A percentile compares a stretch with the other conserved stretches of the same genome.
Evolutionary conservation across 768 basidiomycete genomes (phyloP).

Genomic region (Boletus vermiculosoides): DNA sequence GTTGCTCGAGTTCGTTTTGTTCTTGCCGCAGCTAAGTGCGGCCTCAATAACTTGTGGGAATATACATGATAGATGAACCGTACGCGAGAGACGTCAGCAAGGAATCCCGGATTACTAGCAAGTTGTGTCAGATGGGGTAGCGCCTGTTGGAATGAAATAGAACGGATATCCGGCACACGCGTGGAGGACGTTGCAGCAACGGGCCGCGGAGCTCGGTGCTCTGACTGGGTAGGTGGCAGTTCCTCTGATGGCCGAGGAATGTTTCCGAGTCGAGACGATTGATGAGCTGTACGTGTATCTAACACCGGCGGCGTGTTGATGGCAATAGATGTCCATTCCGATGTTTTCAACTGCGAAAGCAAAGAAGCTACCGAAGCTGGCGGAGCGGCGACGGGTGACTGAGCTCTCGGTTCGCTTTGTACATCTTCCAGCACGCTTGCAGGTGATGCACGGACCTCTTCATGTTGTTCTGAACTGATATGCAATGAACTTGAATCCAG

Average conservation of each 20-base stretch:
- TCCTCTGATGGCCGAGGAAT: slow-evolving; percentile 14
- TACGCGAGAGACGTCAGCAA: slow-evolving; percentile 54
- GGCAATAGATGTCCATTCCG: slow-evolving; percentile 20
- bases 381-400: slow-evolving; percentile 22
- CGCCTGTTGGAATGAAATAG: slow-evolving; percentile 65
- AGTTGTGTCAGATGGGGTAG: slow-evolving; percentile 64
- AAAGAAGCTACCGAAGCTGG: slow-evolving; percentile 53
- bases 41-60: slow-evolving; percentile 8
- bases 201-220: slow-evolving; percentile 16
- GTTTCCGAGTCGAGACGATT: slow-evolving; percentile 9
- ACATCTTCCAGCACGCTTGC: slow-evolving; percentile 3
- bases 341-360: slow-evolving; percentile 56
- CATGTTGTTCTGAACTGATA: not conserved
- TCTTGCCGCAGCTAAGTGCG: slow-evolving; percentile 61
- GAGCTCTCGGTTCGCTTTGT: slow-evolving; percentile 5
- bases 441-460: slow-evolving; percentile 8
- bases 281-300: slow-evolving; percentile 8
- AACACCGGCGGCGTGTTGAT: slow-evolving; percentile 10
- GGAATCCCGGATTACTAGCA: slow-evolving; percentile 50
- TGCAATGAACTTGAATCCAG: slow-evolving; percentile 18
- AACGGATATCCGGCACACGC: slow-evolving; percentile 40
- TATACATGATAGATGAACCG: slow-evolving; percentile 8
- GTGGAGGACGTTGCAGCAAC: slow-evolving; percentile 4
- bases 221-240: slow-evolving; percentile 7
- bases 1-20: slow-evolving; percentile 66